These are phyloP conservation scores for Rhodamnia argentea DNA, from an alignment of 345 rosid species.

Conservation along the genomic window DNA sequence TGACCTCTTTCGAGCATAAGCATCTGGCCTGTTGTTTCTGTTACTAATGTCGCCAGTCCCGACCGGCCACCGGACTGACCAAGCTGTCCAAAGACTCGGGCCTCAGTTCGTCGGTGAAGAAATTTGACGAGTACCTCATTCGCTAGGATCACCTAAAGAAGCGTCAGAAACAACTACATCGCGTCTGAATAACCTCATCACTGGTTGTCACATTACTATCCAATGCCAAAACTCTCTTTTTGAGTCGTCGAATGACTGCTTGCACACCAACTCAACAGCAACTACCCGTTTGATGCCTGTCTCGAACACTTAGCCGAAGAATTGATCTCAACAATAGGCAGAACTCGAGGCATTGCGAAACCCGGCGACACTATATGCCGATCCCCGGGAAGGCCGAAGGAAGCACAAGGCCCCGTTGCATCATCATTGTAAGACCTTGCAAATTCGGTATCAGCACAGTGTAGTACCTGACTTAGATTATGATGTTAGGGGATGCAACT, in stretches of 20 bases:
- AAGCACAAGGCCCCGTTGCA: background rate
- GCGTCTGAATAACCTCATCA: background rate
- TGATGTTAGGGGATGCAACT: background rate
- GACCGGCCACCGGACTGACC: background rate
- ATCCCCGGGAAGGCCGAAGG: background rate
- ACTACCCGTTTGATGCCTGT: background rate
- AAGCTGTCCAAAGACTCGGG: background rate
- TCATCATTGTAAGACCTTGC: background rate
- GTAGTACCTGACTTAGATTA: background rate
- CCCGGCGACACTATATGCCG: background rate
- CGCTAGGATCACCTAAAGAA: background rate
- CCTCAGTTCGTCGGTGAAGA: background rate
- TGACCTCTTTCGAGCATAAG: background rate
- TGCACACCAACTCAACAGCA: background rate
- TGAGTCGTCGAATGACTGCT: background rate
- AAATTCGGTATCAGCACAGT: background rate
- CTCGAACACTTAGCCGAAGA: background rate
- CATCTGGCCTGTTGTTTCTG: background rate
- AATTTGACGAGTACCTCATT: background rate
- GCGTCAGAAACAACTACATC: background rate
- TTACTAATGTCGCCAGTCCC: background rate
- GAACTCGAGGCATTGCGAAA: background rate
- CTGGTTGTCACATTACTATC: background rate
- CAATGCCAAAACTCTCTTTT: background rate
- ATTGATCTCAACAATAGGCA: background rate